These are phyloP conservation scores for Mucor mucedo DNA, from an alignment of 371 early-diverging fungal species.

Conservation along the genomic window DNA sequence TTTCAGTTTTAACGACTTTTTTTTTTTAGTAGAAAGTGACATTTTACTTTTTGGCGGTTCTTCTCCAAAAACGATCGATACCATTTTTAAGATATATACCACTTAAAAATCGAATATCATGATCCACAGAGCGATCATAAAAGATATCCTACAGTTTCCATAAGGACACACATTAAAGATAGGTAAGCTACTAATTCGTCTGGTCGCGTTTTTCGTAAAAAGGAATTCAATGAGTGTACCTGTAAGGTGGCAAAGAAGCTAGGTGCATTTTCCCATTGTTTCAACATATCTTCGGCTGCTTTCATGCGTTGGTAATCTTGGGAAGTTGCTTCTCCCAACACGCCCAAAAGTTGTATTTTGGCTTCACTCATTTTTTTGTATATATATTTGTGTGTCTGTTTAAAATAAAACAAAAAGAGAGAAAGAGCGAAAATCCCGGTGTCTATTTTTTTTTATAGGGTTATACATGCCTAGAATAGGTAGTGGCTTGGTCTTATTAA, in stretches of 20 bases:
- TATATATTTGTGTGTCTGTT: background rate
- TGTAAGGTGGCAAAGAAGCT: slow-evolving; percentile 78
- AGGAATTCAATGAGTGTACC: slow-evolving; percentile 38
- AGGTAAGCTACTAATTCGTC: no score
- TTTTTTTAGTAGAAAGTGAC: slow-evolving; percentile 16
- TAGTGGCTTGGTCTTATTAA: no score
- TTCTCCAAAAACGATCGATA: slow-evolving; percentile 88
- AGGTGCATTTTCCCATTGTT: slow-evolving; percentile 77
- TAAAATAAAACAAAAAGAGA: background rate
- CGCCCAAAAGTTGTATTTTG: slow-evolving; percentile 58
- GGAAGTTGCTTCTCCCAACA: slow-evolving; percentile 70
- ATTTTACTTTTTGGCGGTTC: slow-evolving; percentile 70
- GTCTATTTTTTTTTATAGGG: no score
- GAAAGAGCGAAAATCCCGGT: background rate
- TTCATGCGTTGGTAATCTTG: slow-evolving; percentile 68
- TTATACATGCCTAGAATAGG: no score
- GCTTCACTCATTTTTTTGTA: slow-evolving; percentile 53
- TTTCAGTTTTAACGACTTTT: slow-evolving; percentile 6
- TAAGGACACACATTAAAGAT: no score
- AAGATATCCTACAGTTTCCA: slow-evolving; percentile 69
- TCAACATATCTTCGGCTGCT: slow-evolving; percentile 73
- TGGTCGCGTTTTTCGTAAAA: background rate
- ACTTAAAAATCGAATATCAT: slow-evolving; percentile 77
- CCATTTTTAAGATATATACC: slow-evolving; percentile 89
- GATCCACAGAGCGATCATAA: slow-evolving; percentile 65